phyloP scores from a whole-genome alignment of 78 protist genomes.

The Polysphondylium violaceum region DNA sequence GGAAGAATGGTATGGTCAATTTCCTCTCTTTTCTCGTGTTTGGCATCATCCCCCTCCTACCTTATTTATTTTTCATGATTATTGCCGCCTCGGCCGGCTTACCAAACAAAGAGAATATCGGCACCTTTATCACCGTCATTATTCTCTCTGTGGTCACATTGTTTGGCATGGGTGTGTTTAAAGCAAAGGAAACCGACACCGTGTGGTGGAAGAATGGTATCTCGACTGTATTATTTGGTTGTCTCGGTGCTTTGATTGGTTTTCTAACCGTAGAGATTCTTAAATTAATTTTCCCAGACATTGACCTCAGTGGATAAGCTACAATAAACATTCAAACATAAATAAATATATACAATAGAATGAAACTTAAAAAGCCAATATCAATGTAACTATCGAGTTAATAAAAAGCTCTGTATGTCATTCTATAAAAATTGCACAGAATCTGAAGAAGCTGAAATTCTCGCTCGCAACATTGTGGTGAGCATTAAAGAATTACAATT shows the following conservation, averaged over 20 bases:
- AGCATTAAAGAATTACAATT: no score
- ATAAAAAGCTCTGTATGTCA: no score
- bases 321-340: no score
- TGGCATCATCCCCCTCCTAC: constrained; percentile 69
- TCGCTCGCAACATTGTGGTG: no score
- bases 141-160: constrained; percentile 59
- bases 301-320: no score
- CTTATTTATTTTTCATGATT: constrained; percentile 34
- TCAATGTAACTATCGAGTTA: no score
- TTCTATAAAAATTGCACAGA: no score
- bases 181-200: constrained; percentile 43
- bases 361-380: no score
- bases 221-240: constrained; percentile 61
- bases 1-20: constrained; percentile 76
- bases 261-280: constrained; percentile 40
- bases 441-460: no score
- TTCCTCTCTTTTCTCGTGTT: constrained; percentile 55
- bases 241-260: constrained; percentile 63
- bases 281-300: constrained; percentile 26
- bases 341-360: no score
- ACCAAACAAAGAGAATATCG: not conserved
- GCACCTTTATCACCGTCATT: constrained; percentile 46
- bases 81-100: constrained; percentile 4
- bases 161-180: constrained; percentile 72
- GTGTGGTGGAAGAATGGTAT: constrained; percentile 21